Evolutionary conservation across 2,329 filamentous ascomycete genomes (phyloP).

Genomic region (Lithohypha guttulata): DNA sequence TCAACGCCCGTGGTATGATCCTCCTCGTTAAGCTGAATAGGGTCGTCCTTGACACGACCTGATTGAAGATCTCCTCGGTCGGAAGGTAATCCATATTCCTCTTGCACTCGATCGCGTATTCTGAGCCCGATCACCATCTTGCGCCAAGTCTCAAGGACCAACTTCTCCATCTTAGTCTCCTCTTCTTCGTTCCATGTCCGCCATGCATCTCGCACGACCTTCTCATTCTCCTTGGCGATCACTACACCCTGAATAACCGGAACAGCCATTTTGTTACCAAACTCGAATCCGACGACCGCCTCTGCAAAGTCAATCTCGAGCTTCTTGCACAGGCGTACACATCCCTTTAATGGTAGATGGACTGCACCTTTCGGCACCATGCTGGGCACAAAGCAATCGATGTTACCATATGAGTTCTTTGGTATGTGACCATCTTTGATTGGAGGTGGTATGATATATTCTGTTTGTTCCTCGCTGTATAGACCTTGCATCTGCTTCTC

Average conservation of each 20-base stretch:
- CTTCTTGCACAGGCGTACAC: slow-evolving; percentile 69
- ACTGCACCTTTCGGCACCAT: slow-evolving; percentile 82
- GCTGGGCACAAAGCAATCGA: slow-evolving; percentile 84
- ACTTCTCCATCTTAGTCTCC: slow-evolving; percentile 68
- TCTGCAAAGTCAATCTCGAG: slow-evolving; percentile 83
- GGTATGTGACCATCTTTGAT: slow-evolving; percentile 79
- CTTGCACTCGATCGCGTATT: slow-evolving; percentile 64
- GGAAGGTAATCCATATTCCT: slow-evolving; percentile 58
- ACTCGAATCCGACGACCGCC: slow-evolving; percentile 92
- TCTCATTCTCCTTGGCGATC: slow-evolving; percentile 68
- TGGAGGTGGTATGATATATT: slow-evolving; percentile 87
- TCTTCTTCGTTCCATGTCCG: slow-evolving; percentile 70
- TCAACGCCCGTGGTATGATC: slow-evolving; percentile 17
- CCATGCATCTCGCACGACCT: slow-evolving; percentile 65
- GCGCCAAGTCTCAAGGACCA: slow-evolving; percentile 66
- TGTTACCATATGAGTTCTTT: slow-evolving; percentile 91
- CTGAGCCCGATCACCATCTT: slow-evolving; percentile 78
- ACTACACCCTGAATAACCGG: slow-evolving; percentile 87
- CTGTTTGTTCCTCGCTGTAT: slow-evolving; percentile 74
- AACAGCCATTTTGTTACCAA: slow-evolving; percentile 86
- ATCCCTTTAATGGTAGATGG: slow-evolving; percentile 70
- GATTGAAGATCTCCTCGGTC: slow-evolving; percentile 1
- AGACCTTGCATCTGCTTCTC: slow-evolving; percentile 78
- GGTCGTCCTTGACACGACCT: slow-evolving; percentile 13
- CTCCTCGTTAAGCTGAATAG: slow-evolving; percentile 20